Evolutionary conservation across 2,329 filamentous ascomycete species (phyloP).

Genomic region (Ascomycota sp.): DNA sequence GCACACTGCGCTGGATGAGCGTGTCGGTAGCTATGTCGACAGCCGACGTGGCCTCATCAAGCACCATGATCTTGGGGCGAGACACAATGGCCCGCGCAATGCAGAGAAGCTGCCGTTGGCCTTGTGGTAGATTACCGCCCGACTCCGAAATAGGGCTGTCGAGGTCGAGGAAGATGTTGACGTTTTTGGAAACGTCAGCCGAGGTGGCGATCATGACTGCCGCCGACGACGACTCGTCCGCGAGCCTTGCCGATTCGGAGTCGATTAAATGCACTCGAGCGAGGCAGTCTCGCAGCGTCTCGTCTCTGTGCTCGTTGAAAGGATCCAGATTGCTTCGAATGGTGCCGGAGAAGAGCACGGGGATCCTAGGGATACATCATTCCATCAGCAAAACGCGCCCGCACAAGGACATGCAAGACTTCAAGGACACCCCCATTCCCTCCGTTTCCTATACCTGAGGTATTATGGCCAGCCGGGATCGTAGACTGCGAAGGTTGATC

Average conservation of each 20-base stretch:
- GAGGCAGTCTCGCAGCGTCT: conserved; percentile 48
- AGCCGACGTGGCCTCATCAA: conserved; percentile 62
- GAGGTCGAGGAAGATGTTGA: conserved; percentile 45
- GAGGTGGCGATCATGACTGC: conserved; percentile 11
- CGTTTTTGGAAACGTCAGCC: conserved; percentile 24
- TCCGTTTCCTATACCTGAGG: conserved; percentile 25
- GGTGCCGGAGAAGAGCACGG: conserved; percentile 63
- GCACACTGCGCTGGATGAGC: conserved; percentile 53
- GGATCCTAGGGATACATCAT: conserved; percentile 33
- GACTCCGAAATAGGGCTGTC: conserved; percentile 46
- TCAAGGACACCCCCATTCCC: neutral
- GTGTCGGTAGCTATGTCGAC: conserved; percentile 61
- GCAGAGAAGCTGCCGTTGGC: conserved; percentile 57
- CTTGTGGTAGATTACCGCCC: conserved; percentile 55
- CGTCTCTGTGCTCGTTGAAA: conserved; percentile 49
- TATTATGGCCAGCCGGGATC: conserved; percentile 60
- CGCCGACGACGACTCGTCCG: conserved; percentile 17
- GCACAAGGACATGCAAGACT: neutral
- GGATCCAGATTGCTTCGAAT: conserved; percentile 60
- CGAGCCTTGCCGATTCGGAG: conserved; percentile 18
- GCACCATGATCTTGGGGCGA: conserved; percentile 55
- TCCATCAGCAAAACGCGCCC: neutral
- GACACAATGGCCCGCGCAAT: conserved; percentile 53
- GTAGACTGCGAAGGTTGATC: conserved; percentile 47
- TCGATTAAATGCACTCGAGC: conserved; percentile 47